phyloP scores from a whole-genome alignment of 2,329 filamentous ascomycete genomes.

The Biscogniauxia sp. region DNA sequence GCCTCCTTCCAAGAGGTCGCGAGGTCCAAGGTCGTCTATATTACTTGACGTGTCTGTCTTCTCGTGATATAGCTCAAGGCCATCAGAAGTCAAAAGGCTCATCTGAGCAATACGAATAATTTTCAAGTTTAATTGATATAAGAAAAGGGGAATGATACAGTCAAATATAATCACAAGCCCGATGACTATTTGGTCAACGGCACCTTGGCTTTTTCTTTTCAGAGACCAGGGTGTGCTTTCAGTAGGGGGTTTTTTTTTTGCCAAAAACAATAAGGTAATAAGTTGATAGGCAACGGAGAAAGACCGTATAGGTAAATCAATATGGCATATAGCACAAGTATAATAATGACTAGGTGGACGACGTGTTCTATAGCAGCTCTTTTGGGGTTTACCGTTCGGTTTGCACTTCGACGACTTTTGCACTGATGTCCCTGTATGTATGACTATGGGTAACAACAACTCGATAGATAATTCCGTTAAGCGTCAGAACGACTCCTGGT shows the following conservation, averaged over 20 bases:
- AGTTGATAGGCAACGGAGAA: too few relatives aligned
- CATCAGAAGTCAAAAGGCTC: conserved; percentile 73
- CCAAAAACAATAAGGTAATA: conserved; percentile 84
- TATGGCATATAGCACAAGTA: conserved; percentile 81
- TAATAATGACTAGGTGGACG: conserved; percentile 77
- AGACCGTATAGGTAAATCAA: too few relatives aligned
- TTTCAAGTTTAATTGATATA: conserved; percentile 89
- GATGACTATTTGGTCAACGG: conserved; percentile 75
- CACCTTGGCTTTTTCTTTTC: conserved; percentile 60
- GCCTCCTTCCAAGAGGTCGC: conserved; percentile 89
- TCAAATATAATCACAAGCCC: conserved; percentile 97
- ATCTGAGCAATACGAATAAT: conserved; percentile 78
- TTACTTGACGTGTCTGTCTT: conserved; percentile 86
- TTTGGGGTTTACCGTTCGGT: conserved; percentile 82
- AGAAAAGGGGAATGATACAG: conserved; percentile 84
- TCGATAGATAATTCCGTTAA: conserved; percentile 80
- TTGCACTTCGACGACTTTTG: conserved; percentile 90
- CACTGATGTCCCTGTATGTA: conserved; percentile 84
- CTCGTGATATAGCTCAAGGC: conserved; percentile 88
- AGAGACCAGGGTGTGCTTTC: conserved; percentile 78
- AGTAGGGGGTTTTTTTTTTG: conserved; percentile 54
- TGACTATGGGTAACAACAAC: conserved; percentile 71
- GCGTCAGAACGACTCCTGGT: too few relatives aligned
- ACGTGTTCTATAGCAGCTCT: conserved; percentile 72
- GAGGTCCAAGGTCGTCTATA: conserved; percentile 82